Evolutionary conservation across 805 yeast genomes (phyloP).

Genomic region (Zygosaccharomyces bisporus): DNA sequence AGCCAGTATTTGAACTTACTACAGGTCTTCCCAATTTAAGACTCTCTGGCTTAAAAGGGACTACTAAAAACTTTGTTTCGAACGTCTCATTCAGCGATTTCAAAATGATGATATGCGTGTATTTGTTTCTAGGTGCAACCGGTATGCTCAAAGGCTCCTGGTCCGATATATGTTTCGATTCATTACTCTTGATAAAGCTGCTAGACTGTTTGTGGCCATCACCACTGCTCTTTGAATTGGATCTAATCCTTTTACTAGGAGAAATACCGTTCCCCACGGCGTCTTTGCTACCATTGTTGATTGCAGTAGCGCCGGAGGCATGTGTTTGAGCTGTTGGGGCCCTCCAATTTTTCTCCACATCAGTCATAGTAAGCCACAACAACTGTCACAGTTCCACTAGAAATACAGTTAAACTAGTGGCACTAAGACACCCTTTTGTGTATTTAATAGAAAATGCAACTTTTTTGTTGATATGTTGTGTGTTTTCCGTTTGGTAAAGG

Average conservation of each 20-base stretch:
- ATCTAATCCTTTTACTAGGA: constrained; percentile 24
- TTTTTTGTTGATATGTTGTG: constrained; percentile 1
- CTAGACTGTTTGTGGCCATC: constrained; percentile 13
- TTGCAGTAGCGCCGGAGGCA: constrained; percentile 10
- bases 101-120: constrained; percentile 62
- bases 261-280: constrained; percentile 5
- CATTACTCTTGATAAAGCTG: constrained; percentile 7
- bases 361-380: constrained; percentile 12
- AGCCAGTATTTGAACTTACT: constrained; percentile 30
- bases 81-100: constrained; percentile 78
- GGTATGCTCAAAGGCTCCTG: constrained; percentile 9
- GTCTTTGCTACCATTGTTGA: background rate
- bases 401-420: background rate
- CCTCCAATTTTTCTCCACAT: constrained; percentile 19
- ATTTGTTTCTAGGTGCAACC: constrained; percentile 28
- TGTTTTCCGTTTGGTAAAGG: constrained; percentile 1
- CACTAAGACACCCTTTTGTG: background rate
- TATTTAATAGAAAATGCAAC: background rate
- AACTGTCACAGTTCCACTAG: background rate
- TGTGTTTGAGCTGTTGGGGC: constrained; percentile 15
- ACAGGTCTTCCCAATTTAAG: constrained; percentile 88
- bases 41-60: constrained; percentile 80
- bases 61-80: constrained; percentile 68
- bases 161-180: constrained; percentile 6
- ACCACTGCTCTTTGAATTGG: constrained; percentile 31